Conservation (phyloP, 371 early-diverging fungal genomes). For the Mucor velutinosus region DNA sequence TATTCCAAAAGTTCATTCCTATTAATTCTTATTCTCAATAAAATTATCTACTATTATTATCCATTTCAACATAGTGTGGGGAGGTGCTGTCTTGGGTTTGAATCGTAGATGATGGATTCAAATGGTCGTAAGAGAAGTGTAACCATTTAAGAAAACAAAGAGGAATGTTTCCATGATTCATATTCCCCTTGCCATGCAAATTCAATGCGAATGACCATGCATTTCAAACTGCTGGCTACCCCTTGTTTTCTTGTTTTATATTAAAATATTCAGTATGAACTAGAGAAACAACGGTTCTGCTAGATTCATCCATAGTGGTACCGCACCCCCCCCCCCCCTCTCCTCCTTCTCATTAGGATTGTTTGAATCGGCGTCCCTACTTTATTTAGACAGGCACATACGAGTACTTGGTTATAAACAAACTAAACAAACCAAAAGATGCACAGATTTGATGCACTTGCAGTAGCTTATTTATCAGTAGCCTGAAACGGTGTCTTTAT, state of each 20-base stretch:
- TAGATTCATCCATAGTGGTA: neutral
- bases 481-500: no score
- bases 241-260: neutral
- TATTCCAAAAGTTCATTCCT: neutral
- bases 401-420: neutral
- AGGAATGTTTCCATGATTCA: neutral
- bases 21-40: slow-evolving; percentile 1
- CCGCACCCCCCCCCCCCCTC: no score
- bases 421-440: neutral
- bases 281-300: neutral
- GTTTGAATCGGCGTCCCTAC: slow-evolving; percentile 9
- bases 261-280: neutral
- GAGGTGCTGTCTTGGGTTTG: neutral
- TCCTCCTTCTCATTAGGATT: neutral
- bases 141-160: neutral
- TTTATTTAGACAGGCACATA: neutral
- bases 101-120: neutral
- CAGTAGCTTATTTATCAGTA: no score
- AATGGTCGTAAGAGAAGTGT: neutral
- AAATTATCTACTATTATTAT: neutral
- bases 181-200: neutral
- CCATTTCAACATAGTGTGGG: neutral
- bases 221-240: neutral
- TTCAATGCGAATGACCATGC: neutral
- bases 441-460: no score